Evolutionary conservation across 352 stramenopile species (phyloP).

Genomic region (Peronospora farinosa): DNA sequence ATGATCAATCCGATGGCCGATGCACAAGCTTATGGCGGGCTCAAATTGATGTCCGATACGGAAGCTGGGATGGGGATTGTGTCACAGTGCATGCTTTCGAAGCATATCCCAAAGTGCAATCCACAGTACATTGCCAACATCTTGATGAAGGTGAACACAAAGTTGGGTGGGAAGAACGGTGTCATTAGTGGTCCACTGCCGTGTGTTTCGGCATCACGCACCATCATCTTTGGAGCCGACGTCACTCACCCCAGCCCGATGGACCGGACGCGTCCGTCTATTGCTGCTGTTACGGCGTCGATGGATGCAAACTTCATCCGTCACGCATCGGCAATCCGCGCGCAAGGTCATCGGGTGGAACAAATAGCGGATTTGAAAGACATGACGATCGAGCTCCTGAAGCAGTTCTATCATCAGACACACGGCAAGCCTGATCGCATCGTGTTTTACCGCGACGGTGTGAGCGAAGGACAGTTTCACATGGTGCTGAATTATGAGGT

Average conservation of each 20-base stretch:
- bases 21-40: constrained; percentile 46
- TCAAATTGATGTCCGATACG: constrained; percentile 71
- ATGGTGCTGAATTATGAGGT: constrained; percentile 78
- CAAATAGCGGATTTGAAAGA: constrained; percentile 61
- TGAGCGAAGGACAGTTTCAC: constrained; percentile 84
- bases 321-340: constrained; percentile 56
- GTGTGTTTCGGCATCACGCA: constrained; percentile 39
- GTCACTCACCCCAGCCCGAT: constrained; percentile 76
- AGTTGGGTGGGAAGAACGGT: constrained; percentile 62
- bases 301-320: constrained; percentile 69
- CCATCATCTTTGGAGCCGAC: constrained; percentile 81
- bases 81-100: constrained; percentile 72
- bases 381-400: constrained; percentile 65
- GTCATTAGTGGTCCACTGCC: constrained; percentile 41
- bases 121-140: constrained; percentile 71
- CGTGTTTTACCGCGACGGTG: constrained; percentile 86
- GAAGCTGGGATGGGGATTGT: constrained; percentile 52
- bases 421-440: constrained; percentile 59
- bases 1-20: constrained; percentile 49
- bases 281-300: constrained; percentile 77
- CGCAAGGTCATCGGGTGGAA: constrained; percentile 75
- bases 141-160: constrained; percentile 67
- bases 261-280: constrained; percentile 63
- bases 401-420: constrained; percentile 57
- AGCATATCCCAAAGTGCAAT: constrained; percentile 54